A percentile compares a stretch with the other conserved stretches of the same genome.
Conservation (phyloP, 2,329 filamentous ascomycete species). For the Cercospora sp. region DNA sequence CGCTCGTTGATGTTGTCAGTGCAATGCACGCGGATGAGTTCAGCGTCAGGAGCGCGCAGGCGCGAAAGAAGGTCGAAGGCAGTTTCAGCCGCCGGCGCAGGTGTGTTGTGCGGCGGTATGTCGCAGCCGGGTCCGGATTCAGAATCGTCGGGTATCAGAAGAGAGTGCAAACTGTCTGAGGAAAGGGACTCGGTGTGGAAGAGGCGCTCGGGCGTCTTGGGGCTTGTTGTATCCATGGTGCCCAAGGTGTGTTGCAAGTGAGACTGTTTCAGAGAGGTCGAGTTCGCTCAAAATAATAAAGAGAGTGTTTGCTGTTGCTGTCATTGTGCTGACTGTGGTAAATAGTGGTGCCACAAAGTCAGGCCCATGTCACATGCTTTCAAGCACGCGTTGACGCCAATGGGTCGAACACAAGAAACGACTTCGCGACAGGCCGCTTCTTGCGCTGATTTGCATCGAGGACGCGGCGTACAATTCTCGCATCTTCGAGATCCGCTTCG, state of each 20-base stretch:
- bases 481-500: slow-evolving; percentile 1
- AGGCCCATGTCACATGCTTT: background rate
- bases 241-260: too few species aligned
- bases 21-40: slow-evolving; percentile 1
- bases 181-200: background rate
- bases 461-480: background rate
- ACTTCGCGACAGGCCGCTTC: slow-evolving; percentile 3
- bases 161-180: background rate
- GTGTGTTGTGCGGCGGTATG: too few species aligned
- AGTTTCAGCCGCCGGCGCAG: too few species aligned
- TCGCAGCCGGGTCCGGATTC: too few species aligned
- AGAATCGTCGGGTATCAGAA: background rate
- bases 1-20: background rate
- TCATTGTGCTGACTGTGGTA: too few species aligned
- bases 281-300: too few species aligned
- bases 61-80: background rate
- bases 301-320: too few species aligned
- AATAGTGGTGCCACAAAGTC: background rate
- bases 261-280: too few species aligned
- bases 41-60: background rate
- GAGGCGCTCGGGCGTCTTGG: background rate
- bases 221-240: background rate
- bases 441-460: background rate
- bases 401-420: slow-evolving; percentile 1
- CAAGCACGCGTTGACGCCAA: background rate